Percentiles rank a stretch among this genome's conserved stretches.
Evolutionary conservation across 305 asterid genomes (phyloP).

Genomic region (Caryopteris hybrid): DNA sequence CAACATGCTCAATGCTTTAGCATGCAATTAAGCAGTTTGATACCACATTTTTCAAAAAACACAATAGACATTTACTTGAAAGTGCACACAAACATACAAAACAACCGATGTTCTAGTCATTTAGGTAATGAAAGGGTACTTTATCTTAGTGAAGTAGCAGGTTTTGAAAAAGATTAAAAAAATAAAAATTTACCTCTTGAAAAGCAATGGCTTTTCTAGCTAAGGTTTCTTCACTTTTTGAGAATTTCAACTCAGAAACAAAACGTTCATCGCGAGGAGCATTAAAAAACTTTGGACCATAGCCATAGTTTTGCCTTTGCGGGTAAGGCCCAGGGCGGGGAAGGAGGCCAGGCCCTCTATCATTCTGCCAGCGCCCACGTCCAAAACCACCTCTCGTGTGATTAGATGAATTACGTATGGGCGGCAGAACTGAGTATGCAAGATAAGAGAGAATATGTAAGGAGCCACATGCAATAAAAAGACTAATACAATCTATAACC

Average conservation of each 20-base stretch:
- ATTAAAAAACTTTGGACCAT: constrained; percentile 53
- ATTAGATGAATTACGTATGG: constrained; percentile 51
- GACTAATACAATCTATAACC: neutral
- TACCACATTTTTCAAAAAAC: constrained; percentile 2
- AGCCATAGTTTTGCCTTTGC: constrained; percentile 63
- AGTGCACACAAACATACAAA: no score
- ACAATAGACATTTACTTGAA: no score
- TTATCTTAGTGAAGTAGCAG: constrained; percentile 6
- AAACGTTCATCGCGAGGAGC: constrained; percentile 88
- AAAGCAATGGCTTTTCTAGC: constrained; percentile 74
- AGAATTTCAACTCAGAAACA: constrained; percentile 87
- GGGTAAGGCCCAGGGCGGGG: constrained; percentile 91
- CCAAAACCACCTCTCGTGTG: constrained; percentile 71
- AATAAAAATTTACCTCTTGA: constrained; percentile 63
- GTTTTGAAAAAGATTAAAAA: neutral
- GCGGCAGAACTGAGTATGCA: constrained; percentile 60
- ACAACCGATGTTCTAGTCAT: constrained; percentile 2
- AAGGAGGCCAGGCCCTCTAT: constrained; percentile 85
- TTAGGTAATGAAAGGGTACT: constrained; percentile 5
- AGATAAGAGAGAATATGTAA: constrained; percentile 10
- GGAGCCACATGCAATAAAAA: neutral
- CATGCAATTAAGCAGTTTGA: constrained; percentile 2
- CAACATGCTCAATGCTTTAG: neutral
- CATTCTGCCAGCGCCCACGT: constrained; percentile 93
- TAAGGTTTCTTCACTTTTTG: constrained; percentile 90